Evolutionary conservation across 495 filamentous ascomycete genomes (phyloP).

Genomic region (Evernia prunastri): DNA sequence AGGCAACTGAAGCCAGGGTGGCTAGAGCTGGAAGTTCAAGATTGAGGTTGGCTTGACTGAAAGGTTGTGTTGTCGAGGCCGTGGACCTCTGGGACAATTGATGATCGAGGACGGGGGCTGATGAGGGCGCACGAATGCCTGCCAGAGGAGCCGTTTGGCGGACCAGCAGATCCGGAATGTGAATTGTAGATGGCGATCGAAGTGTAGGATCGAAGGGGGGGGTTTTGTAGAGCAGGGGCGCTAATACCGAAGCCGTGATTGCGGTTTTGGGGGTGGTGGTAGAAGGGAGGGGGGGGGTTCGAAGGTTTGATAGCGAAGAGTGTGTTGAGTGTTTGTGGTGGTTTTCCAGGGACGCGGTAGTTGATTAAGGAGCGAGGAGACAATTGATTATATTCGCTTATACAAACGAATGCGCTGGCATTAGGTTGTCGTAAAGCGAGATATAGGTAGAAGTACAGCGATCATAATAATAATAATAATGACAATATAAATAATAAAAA

Average conservation of each 20-base stretch:
- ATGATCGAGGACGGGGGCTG: slow-evolving; percentile 28
- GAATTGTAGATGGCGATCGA: slow-evolving; percentile 40
- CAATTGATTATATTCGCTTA: neutral
- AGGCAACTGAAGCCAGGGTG: slow-evolving; percentile 56
- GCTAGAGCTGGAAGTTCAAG: slow-evolving; percentile 45
- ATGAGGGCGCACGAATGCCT: slow-evolving; percentile 12
- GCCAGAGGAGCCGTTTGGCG: slow-evolving; percentile 30
- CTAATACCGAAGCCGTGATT: slow-evolving; percentile 42
- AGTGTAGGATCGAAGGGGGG: slow-evolving; percentile 53
- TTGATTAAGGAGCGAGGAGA: slow-evolving; percentile 7
- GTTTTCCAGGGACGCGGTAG: slow-evolving; percentile 11
- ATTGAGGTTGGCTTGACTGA: slow-evolving; percentile 31
- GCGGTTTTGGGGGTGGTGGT: slow-evolving; percentile 9
- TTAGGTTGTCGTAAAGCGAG: neutral
- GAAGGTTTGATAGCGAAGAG: neutral
- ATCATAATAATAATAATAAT: neutral
- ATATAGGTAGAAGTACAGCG: slow-evolving; percentile 8
- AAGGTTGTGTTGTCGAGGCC: slow-evolving; percentile 31
- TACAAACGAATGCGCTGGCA: slow-evolving; percentile 1
- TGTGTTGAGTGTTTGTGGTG: neutral
- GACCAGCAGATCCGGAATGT: slow-evolving; percentile 34
- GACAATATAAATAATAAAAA: neutral
- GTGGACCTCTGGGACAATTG: slow-evolving; percentile 37
- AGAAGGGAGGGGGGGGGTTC: neutral
- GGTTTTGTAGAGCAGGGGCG: slow-evolving; percentile 47